Conservation (phyloP, 2,329 filamentous ascomycete genomes). For the Fonsecaea erecta region DNA sequence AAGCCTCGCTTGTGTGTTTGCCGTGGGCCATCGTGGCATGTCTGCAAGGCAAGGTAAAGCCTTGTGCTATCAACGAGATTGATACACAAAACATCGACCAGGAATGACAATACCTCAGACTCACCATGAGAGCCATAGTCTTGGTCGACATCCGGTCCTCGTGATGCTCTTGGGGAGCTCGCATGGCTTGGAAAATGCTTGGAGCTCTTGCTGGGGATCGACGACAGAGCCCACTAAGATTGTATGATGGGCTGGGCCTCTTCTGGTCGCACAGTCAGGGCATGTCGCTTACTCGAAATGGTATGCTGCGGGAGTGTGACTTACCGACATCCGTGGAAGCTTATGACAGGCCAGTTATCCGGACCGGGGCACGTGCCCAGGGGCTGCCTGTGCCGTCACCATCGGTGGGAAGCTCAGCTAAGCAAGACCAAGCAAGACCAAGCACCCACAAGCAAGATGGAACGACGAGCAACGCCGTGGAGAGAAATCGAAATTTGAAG, state of each 20-base stretch:
- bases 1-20: not conserved
- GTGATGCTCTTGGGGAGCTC: not conserved
- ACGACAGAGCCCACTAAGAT: not conserved
- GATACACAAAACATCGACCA: not conserved
- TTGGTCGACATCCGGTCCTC: not conserved
- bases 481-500: not conserved
- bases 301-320: not conserved
- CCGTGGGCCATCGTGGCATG: not conserved
- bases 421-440: not conserved
- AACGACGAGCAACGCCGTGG: no score
- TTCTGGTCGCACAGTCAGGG: slow-evolving; percentile 3
- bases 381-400: no score
- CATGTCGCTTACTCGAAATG: not conserved
- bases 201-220: not conserved
- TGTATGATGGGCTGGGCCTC: not conserved
- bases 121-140: not conserved
- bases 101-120: not conserved
- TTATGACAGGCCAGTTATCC: not conserved
- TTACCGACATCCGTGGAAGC: not conserved
- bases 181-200: not conserved
- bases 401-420: not conserved
- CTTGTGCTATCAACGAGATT: not conserved
- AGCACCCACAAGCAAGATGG: not conserved
- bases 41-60: not conserved
- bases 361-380: not conserved